Conservation (phyloP, 441 rosid species). For the Geranium incanum region DNA sequence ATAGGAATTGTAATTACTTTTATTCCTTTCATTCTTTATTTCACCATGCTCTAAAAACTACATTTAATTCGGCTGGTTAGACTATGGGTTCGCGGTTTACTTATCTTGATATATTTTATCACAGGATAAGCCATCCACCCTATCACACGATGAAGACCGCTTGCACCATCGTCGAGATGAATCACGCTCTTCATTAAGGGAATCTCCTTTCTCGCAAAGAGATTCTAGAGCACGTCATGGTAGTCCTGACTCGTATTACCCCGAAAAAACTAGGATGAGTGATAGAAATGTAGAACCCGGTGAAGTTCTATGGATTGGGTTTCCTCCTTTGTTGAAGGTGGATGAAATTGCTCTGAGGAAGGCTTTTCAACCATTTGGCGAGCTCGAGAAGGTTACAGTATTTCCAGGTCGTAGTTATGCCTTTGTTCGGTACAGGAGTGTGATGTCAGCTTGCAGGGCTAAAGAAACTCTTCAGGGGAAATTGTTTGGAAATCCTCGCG, state of each 20-base stretch:
- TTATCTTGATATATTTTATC: conserved; percentile 42
- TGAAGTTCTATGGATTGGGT: conserved; percentile 90
- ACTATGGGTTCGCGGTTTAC: conserved; percentile 25
- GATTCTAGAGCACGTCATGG: conserved; percentile 50
- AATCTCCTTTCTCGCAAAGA: conserved; percentile 58
- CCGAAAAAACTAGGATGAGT: conserved; percentile 46
- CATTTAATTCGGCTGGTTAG: conserved; percentile 22
- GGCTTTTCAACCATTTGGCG: conserved; percentile 86
- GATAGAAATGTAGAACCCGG: conserved; percentile 75
- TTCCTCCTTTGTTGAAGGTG: conserved; percentile 73
- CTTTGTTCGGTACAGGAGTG: conserved; percentile 66
- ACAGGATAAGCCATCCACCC: conserved; percentile 72
- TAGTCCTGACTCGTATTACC: conserved; percentile 55
- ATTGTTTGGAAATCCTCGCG: conserved; percentile 87
- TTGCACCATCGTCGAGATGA: conserved; percentile 51
- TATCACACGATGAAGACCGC: conserved; percentile 50
- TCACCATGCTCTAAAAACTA: conserved; percentile 13
- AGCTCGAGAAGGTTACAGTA: conserved; percentile 66
- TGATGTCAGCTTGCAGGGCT: conserved; percentile 67
- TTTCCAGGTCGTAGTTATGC: conserved; percentile 98
- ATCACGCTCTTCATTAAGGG: conserved; percentile 49
- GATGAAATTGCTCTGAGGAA: conserved; percentile 69
- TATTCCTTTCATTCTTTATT: conserved; percentile 13
- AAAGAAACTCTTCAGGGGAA: conserved; percentile 94
- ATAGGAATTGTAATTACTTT: conserved; percentile 1